Conservation (phyloP, 208 protist species). For the Crithidia acanthocephali region DNA sequence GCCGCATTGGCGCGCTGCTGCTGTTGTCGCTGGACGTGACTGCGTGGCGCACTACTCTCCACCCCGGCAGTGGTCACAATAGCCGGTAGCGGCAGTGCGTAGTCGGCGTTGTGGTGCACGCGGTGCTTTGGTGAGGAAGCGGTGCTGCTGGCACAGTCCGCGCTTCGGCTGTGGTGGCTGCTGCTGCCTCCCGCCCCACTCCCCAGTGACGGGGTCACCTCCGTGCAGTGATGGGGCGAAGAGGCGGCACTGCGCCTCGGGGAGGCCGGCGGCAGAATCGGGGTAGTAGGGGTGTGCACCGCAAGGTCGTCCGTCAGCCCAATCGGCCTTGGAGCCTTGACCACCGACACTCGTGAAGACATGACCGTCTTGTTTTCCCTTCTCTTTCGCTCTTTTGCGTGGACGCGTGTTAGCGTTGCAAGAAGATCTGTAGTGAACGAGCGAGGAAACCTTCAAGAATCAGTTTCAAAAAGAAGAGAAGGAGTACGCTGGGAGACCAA, state of each 20-base stretch:
- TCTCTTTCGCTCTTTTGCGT: neutral
- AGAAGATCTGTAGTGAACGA: too few species aligned
- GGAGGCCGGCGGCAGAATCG: neutral
- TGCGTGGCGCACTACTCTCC: neutral
- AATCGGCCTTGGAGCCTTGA: conserved; percentile 6
- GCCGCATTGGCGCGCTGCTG: neutral
- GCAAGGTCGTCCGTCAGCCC: neutral
- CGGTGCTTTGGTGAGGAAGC: neutral
- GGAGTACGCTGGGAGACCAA: too few species aligned
- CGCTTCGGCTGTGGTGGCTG: too few species aligned
- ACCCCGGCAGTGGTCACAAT: neutral
- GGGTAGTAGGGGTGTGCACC: neutral
- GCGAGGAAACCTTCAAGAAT: too few species aligned
- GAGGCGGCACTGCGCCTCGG: neutral
- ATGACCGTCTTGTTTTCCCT: neutral
- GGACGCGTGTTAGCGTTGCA: too few species aligned
- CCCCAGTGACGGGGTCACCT: neutral
- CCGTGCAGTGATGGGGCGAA: too few species aligned
- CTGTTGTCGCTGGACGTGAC: neutral
- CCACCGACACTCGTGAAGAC: neutral
- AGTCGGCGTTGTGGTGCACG: too few species aligned
- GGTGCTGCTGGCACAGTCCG: neutral
- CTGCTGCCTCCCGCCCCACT: neutral
- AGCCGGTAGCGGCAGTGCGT: neutral
- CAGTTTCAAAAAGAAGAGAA: too few species aligned